These are phyloP conservation scores for Saccharomyces kudriavzevii DNA, from an alignment of 805 yeast species.

Conservation along the genomic window DNA sequence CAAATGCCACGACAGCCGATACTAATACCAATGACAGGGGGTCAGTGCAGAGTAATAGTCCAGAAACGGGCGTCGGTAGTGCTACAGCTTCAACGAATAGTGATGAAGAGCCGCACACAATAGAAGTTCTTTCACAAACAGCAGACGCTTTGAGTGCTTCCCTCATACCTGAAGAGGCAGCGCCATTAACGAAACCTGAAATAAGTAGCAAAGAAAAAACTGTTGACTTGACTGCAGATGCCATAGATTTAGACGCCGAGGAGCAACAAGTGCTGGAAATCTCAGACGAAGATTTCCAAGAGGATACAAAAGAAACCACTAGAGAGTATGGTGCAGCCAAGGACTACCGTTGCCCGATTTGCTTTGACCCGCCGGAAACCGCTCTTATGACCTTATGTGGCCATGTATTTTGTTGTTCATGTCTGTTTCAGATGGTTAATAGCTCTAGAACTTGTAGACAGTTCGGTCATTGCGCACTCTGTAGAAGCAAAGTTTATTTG, in stretches of 20 bases:
- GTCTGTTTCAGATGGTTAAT: conserved; percentile 43
- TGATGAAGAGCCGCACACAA: conserved; percentile 2
- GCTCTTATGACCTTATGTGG: conserved; percentile 50
- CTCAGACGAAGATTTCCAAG: conserved; percentile 30
- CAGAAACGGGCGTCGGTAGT: conserved; percentile 3
- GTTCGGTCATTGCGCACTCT: conserved; percentile 37
- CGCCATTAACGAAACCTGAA: background rate
- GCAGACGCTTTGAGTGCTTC: background rate
- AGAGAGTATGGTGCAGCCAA: conserved; percentile 25
- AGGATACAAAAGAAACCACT: conserved; percentile 11
- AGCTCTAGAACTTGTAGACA: conserved; percentile 34
- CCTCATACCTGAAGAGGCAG: background rate
- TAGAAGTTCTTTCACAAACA: conserved; percentile 2
- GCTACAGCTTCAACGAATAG: conserved; percentile 1
- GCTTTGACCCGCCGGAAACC: conserved; percentile 44
- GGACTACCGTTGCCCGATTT: conserved; percentile 43
- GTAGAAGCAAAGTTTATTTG: conserved; percentile 32
- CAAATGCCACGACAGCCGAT: background rate
- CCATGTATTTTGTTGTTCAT: conserved; percentile 47
- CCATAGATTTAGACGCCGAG: conserved; percentile 21
- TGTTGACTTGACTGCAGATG: conserved; percentile 1
- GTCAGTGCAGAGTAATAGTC: background rate
- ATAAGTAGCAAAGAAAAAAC: background rate
- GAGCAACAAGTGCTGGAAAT: conserved; percentile 35
- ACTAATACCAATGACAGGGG: background rate